Base-by-base conservation (phyloP, 1,284 basidiomycete genomes). In the Ceratorhiza oryzae-sativae region DNA sequence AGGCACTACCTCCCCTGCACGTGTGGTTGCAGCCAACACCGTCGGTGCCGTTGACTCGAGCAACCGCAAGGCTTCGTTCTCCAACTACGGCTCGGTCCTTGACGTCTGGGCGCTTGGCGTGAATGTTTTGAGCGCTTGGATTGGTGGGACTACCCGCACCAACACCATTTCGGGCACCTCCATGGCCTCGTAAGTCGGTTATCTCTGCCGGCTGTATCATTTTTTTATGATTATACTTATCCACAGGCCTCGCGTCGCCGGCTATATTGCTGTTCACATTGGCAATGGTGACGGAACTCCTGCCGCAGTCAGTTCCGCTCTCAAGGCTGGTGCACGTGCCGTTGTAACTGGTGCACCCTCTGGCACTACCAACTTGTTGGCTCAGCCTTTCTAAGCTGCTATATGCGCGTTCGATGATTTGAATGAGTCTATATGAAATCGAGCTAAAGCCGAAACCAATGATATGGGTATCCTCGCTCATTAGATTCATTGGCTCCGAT, bases 51-150 rank as follows among this genome's bases (percentile, higher is more conserved):
- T 91, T 2, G 92, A 91, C 32, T 83, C 93, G 45, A 84, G 80
- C 65, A 94, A 97, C 78, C 89, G 91, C 74, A 88, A 92, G 71
- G 95, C 95, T 36, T 94, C 93, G 84, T 96, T 96, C 85, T 91
- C 90, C 77, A 93, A 93, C 84, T 84, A 84, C 75, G 91, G 91
- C 55, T 74, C 82, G 74, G 46, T 71, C 23, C 12, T 73, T 27
- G 73, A 74, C 32, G 60, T 75, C 36, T 82, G 70, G 71, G 55
- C 73, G 18, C 78, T 78, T 77, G 87, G 88, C 75, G 81, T 94
- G 75, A 92, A 92, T 83, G 93, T 95, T 77, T 81, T 89, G 4
- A 93, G 91, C 45, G 93, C 91, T 73, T 94, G 87, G 84, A 92
- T 83, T 74, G 86, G 87, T 32, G 83, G 87, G 67, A 80, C 78